phyloP scores from a whole-genome alignment of 176 grass and related monocot genomes.

The Oryza australiensis region DNA sequence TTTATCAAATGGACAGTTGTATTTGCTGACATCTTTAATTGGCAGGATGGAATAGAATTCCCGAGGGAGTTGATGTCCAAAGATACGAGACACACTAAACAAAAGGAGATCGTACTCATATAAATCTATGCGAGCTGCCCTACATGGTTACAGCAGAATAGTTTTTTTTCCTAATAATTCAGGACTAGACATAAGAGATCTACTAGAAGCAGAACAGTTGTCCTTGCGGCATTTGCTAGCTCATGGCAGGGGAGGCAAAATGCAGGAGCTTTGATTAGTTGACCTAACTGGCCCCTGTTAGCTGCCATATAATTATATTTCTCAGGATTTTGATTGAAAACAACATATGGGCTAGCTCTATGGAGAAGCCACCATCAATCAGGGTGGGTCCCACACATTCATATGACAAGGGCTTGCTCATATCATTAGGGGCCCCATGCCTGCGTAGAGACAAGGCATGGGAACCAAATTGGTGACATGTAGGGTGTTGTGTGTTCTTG shows the following conservation, averaged over 20 bases:
- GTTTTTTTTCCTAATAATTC: neutral
- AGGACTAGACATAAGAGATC: neutral
- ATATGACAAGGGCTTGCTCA: neutral
- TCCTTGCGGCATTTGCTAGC: constrained; percentile 34
- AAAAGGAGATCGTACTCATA: constrained; percentile 19
- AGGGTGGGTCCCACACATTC: neutral
- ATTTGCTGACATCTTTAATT: constrained; percentile 16
- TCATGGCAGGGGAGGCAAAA: neutral
- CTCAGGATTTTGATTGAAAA: constrained; percentile 17
- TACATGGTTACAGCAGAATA: neutral
- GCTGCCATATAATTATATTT: neutral
- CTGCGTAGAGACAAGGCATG: constrained; percentile 13
- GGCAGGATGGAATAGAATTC: constrained; percentile 2
- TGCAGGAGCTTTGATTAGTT: constrained; percentile 33
- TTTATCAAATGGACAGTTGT: neutral
- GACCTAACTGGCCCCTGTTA: constrained; percentile 23
- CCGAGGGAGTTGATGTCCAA: constrained; percentile 17
- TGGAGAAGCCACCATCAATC: constrained; percentile 16
- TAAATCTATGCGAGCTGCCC: neutral
- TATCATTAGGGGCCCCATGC: neutral
- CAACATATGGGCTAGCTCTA: neutral
- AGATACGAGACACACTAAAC: constrained; percentile 43
- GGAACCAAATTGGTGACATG: constrained; percentile 10
- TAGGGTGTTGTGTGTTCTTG: neutral
- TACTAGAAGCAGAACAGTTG: constrained; percentile 35